Percentiles rank a stretch among this genome's conserved stretches.
These are phyloP conservation scores for Saccharum spontaneum DNA, from an alignment of 176 grass and related monocot species.

Conservation along the genomic window DNA sequence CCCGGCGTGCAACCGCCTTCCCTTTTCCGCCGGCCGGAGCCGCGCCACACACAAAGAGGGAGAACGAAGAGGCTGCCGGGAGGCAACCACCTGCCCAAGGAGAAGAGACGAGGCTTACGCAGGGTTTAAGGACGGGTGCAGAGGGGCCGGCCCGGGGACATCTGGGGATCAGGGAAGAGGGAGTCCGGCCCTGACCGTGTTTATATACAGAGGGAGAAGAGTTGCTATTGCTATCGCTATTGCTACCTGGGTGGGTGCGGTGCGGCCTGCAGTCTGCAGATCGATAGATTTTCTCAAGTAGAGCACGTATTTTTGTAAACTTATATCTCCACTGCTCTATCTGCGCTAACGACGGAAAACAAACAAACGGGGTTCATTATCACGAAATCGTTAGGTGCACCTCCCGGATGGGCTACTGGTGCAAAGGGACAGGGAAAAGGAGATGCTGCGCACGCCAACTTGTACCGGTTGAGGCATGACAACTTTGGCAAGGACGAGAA, in stretches of 20 bases:
- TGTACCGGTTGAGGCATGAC: not conserved
- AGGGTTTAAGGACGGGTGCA: slow-evolving; percentile 43
- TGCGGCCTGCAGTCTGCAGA: not conserved
- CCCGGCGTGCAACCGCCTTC: no score
- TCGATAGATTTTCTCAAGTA: slow-evolving; percentile 16
- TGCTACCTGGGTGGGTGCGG: not conserved
- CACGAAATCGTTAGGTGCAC: slow-evolving; percentile 33
- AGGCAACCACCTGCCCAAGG: not conserved
- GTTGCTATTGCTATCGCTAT: not conserved
- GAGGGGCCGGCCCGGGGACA: slow-evolving; percentile 28
- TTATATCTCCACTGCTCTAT: not conserved
- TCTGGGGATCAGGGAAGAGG: slow-evolving; percentile 29
- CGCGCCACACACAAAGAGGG: not conserved
- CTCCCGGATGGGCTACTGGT: not conserved
- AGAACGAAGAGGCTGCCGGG: not conserved
- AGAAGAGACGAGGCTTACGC: slow-evolving; percentile 28
- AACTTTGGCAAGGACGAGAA: not conserved
- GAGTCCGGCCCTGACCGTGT: not conserved
- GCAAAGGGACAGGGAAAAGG: not conserved
- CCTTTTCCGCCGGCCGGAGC: no score
- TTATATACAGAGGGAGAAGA: not conserved
- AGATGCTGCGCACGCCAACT: not conserved
- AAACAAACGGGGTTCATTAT: not conserved
- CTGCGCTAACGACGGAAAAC: not conserved
- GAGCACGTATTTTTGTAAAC: slow-evolving; percentile 19